Conservation (phyloP, 768 basidiomycete species). For the Tylopilus subfusipes region DNA sequence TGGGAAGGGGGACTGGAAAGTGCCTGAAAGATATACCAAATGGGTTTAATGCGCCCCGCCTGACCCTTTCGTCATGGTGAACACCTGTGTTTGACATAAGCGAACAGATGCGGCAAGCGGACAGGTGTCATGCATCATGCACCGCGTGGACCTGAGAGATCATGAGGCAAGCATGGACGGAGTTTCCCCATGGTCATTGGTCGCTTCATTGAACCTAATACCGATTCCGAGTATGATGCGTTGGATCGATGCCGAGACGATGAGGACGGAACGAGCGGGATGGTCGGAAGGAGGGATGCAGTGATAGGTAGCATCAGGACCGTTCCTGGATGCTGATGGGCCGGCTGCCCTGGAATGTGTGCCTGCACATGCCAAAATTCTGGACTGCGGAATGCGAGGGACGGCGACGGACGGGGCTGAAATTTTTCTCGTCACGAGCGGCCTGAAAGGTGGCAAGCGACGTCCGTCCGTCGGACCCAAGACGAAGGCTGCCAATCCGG, state of each 20-base stretch:
- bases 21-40: conserved; percentile 6
- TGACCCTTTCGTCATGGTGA: conserved; percentile 9
- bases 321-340: neutral
- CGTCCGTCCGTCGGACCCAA: too few species aligned
- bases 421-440: too few species aligned
- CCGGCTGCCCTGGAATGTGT: too few species aligned
- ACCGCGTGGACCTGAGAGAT: neutral
- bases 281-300: too few species aligned
- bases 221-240: too few species aligned
- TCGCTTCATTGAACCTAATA: too few species aligned
- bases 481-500: too few species aligned
- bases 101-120: neutral
- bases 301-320: too few species aligned
- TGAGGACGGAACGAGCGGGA: neutral
- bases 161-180: neutral
- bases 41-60: conserved; percentile 9
- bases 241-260: neutral
- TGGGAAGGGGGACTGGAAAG: neutral
- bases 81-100: conserved; percentile 2
- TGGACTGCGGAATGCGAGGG: too few species aligned
- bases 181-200: neutral
- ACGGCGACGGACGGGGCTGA: too few species aligned
- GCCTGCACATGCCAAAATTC: too few species aligned
- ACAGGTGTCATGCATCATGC: neutral
- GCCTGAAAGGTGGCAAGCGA: too few species aligned